Evolutionary conservation across 192 early-diverging fungal genomes (phyloP), one percentile per base, ranked within the genome.

Genomic region (Coemansia sp.): DNA sequence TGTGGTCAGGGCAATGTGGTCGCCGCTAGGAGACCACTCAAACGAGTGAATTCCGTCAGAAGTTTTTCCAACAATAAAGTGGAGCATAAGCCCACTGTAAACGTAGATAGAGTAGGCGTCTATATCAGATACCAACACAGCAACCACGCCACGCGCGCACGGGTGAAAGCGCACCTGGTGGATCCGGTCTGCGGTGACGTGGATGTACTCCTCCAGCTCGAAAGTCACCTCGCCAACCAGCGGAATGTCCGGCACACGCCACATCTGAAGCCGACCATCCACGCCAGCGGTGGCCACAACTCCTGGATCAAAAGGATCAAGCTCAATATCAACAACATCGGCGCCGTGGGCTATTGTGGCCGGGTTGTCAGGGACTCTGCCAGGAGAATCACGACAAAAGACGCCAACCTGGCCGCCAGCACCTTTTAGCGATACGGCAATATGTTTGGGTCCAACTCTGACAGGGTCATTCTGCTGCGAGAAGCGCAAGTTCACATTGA

Each of bases 371-470:
- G 75, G 58, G 22, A 66, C 66, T 18, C 94, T 84, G 8, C 92
- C 93, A 8, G 87, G 84, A n/a, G 83, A 83, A 51, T 83, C 69
- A 2, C 79, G 69, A n/a, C 85, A 77, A 59, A 89, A 74, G 22
- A 95, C 79, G 2, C 82, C 90, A 50, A 97, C 59, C 59, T 91
- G 83, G 18, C 94, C 94, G 20, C 94, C 94, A 27, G 86, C 78
- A 19, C 93, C 94, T 14, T 78, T 61, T 41, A 92, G 74, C 13
- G 92, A 85, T 20, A 93, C 82, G 1, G 92, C 90, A 48, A 94
- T 69, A 37, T 84, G 90, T 59, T 74, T 83, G 49, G 59, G 29
- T 50, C 86, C 90, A 1, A 76, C 80, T 74, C 87, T 61, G 20
- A 66, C 45, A 2, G 66, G 59, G 26, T 76, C 64, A 19, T 66